Evolutionary conservation across 352 stramenopile genomes (phyloP).

Genomic region (Peronospora farinosa): DNA sequence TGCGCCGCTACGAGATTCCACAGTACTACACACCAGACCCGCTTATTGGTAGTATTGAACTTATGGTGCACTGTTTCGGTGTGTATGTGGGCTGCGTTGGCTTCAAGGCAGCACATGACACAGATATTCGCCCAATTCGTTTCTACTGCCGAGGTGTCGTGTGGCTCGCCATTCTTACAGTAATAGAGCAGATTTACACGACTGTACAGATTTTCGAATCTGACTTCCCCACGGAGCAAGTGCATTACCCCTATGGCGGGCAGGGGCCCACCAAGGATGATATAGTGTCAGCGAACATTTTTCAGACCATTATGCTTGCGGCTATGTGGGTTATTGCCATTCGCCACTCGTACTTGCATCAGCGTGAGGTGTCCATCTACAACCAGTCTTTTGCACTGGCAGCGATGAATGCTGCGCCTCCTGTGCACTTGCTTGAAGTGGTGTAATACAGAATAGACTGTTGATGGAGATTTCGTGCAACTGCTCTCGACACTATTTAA

Average conservation of each 20-base stretch:
- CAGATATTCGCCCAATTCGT: conserved; percentile 77
- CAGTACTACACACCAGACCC: conserved; percentile 78
- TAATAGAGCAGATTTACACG: conserved; percentile 78
- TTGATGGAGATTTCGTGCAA: too few species aligned
- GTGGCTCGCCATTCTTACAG: conserved; percentile 70
- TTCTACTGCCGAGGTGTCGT: conserved; percentile 77
- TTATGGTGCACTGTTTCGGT: conserved; percentile 75
- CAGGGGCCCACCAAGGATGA: conserved; percentile 77
- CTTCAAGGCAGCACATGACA: conserved; percentile 84
- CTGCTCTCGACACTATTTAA: too few species aligned
- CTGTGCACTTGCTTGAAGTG: conserved; percentile 58
- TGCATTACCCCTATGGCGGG: conserved; percentile 67
- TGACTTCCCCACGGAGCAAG: conserved; percentile 61
- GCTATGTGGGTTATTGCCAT: conserved; percentile 82
- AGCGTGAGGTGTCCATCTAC: conserved; percentile 69
- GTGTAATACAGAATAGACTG: conserved; percentile 25
- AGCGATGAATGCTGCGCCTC: conserved; percentile 78
- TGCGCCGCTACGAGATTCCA: conserved; percentile 62
- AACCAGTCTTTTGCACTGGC: conserved; percentile 75
- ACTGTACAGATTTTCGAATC: conserved; percentile 74
- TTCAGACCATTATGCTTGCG: conserved; percentile 78
- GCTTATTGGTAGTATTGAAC: conserved; percentile 53
- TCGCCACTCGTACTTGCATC: conserved; percentile 69
- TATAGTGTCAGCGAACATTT: conserved; percentile 79
- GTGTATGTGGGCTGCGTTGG: conserved; percentile 83